phyloP scores from a whole-genome alignment of 169 alveolate genomes.

The Plasmodium ovale region DNA sequence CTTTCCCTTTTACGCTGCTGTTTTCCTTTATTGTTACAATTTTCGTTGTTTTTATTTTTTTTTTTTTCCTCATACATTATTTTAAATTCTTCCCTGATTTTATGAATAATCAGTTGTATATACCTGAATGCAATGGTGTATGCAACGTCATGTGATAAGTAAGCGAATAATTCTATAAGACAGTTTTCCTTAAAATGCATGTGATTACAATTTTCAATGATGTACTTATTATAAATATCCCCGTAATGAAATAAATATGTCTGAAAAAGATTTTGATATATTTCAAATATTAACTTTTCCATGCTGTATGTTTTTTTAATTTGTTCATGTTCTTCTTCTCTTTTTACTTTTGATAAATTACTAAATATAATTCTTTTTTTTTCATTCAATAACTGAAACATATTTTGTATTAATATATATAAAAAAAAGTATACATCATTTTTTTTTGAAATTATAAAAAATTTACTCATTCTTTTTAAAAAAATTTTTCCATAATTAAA shows the following conservation, averaged over 20 bases:
- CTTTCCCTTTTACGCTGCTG: neutral
- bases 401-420: slow-evolving; percentile 45
- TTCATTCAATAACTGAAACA: slow-evolving; percentile 56
- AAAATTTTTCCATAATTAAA: slow-evolving; percentile 22
- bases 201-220: slow-evolving; percentile 3
- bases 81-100: slow-evolving; percentile 46
- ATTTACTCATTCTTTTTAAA: slow-evolving; percentile 32
- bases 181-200: slow-evolving; percentile 73
- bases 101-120: slow-evolving; percentile 51
- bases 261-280: slow-evolving; percentile 39
- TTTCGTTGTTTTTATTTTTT: slow-evolving; percentile 1
- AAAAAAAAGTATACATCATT: slow-evolving; percentile 50
- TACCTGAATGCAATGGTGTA: slow-evolving; percentile 48
- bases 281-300: slow-evolving; percentile 31
- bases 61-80: neutral
- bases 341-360: slow-evolving; percentile 4
- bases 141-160: slow-evolving; percentile 61
- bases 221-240: neutral
- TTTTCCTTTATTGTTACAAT: neutral
- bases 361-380: slow-evolving; percentile 38
- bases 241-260: slow-evolving; percentile 52
- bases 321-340: slow-evolving; percentile 17
- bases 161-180: slow-evolving; percentile 54
- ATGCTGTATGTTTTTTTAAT: slow-evolving; percentile 29
- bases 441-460: slow-evolving; percentile 42